Evolutionary conservation across 192 early-diverging fungal genomes (phyloP).

Genomic region (Backusella tarrabulga): DNA sequence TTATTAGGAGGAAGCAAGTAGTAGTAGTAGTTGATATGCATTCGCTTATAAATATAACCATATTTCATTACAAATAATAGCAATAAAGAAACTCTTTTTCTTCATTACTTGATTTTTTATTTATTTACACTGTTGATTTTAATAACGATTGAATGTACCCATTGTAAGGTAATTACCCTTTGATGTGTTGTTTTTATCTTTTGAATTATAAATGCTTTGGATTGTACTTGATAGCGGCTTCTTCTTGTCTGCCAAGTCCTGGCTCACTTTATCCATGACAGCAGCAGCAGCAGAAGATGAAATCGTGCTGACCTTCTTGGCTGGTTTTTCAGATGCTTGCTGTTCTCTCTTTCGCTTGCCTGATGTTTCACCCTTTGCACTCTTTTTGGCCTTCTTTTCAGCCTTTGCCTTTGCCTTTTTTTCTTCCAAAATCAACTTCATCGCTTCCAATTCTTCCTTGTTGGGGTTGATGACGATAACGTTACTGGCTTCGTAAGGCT

Average conservation of each 20-base stretch:
- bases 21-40: background rate
- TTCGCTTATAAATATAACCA: background rate
- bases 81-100: background rate
- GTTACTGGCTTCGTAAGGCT: constrained; percentile 55
- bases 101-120: background rate
- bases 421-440: constrained; percentile 54
- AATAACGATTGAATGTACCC: constrained; percentile 42
- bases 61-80: background rate
- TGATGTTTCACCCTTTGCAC: constrained; percentile 28
- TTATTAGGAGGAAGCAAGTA: background rate
- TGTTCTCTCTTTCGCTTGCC: constrained; percentile 37
- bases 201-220: constrained; percentile 35
- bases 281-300: constrained; percentile 40
- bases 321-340: constrained; percentile 7
- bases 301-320: constrained; percentile 20
- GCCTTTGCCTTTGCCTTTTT: constrained; percentile 48
- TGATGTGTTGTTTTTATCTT: constrained; percentile 21
- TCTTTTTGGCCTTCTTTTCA: constrained; percentile 46
- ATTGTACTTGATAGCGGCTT: constrained; percentile 33
- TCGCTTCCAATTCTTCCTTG: constrained; percentile 57
- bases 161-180: constrained; percentile 35
- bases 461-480: constrained; percentile 70
- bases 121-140: background rate
- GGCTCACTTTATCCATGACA: constrained; percentile 43
- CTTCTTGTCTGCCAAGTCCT: constrained; percentile 39